phyloP scores from a whole-genome alignment of 306 rosid species.

The Comarum palustre region DNA sequence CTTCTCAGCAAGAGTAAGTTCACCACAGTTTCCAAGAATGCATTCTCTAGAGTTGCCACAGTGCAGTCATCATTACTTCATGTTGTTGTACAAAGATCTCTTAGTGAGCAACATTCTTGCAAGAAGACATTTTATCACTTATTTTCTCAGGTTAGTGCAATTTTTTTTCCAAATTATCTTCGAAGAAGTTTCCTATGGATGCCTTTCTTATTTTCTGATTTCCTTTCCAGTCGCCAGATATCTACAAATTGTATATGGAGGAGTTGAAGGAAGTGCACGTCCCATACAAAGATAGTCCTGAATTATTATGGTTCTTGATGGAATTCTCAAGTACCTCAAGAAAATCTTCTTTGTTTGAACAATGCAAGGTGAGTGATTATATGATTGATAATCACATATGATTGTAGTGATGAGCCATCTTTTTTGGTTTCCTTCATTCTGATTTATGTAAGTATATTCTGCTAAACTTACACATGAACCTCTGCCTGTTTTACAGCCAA shows the following conservation, averaged over 20 bases:
- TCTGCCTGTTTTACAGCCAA: slow-evolving; percentile 48
- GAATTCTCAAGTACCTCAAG: slow-evolving; percentile 66
- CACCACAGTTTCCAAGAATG: slow-evolving; percentile 70
- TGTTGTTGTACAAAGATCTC: slow-evolving; percentile 53
- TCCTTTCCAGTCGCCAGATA: slow-evolving; percentile 54
- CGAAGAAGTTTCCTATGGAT: neutral
- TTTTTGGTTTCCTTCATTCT: neutral
- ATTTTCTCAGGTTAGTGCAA: slow-evolving; percentile 64
- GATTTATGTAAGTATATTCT: slow-evolving; percentile 17
- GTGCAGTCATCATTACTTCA: slow-evolving; percentile 65
- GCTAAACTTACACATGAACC: slow-evolving; percentile 21
- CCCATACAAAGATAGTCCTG: slow-evolving; percentile 72
- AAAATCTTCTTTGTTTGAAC: slow-evolving; percentile 51
- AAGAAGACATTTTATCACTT: slow-evolving; percentile 56
- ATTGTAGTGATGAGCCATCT: slow-evolving; percentile 1
- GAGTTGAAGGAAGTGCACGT: slow-evolving; percentile 60
- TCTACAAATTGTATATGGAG: slow-evolving; percentile 59
- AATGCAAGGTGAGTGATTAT: slow-evolving; percentile 55
- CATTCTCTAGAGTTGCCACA: slow-evolving; percentile 68
- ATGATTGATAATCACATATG: neutral
- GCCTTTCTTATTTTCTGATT: slow-evolving; percentile 7
- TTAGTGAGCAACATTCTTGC: slow-evolving; percentile 61
- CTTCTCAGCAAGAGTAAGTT: slow-evolving; percentile 71
- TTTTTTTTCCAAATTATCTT: slow-evolving; percentile 2
- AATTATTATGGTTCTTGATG: slow-evolving; percentile 58